These are phyloP conservation scores for Pelargonium nanum DNA, from an alignment of 345 rosid genomes.

Conservation along the genomic window DNA sequence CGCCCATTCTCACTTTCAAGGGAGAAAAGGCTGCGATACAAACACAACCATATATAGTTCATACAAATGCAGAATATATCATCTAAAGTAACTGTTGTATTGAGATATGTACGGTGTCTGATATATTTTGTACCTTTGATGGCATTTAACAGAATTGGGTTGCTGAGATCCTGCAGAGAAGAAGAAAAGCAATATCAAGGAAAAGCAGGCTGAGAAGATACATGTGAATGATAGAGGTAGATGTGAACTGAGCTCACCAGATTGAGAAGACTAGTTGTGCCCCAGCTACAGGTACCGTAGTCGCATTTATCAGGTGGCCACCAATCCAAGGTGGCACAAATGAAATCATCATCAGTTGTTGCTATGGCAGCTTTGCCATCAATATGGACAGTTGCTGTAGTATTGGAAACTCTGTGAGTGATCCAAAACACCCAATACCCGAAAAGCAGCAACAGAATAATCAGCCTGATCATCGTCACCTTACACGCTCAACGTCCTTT, in stretches of 20 bases:
- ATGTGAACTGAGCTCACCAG: conserved; percentile 17
- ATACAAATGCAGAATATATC: neutral
- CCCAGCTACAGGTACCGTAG: conserved; percentile 44
- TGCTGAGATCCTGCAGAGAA: conserved; percentile 44
- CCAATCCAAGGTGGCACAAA: conserved; percentile 46
- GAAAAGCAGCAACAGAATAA: neutral
- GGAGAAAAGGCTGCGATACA: conserved; percentile 57
- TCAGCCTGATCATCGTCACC: neutral
- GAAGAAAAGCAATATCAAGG: neutral
- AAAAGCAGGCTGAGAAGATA: neutral
- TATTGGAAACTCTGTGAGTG: neutral
- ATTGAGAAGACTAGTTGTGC: conserved; percentile 31
- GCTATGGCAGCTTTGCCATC: conserved; percentile 31
- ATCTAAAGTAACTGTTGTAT: neutral
- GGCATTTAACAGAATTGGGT: conserved; percentile 47
- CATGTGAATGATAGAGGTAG: neutral
- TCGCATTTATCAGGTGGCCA: conserved; percentile 51
- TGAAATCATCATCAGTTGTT: conserved; percentile 27
- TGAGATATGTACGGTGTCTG: neutral
- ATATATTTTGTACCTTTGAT: conserved; percentile 34
- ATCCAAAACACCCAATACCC: neutral
- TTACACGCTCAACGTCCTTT: neutral
- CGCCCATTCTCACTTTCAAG: conserved; percentile 68
- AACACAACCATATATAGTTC: neutral
- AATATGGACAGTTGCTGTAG: conserved; percentile 21